These are phyloP conservation scores for Aegilops speltoides DNA, from an alignment of 176 grass and related monocot genomes.

Conservation along the genomic window DNA sequence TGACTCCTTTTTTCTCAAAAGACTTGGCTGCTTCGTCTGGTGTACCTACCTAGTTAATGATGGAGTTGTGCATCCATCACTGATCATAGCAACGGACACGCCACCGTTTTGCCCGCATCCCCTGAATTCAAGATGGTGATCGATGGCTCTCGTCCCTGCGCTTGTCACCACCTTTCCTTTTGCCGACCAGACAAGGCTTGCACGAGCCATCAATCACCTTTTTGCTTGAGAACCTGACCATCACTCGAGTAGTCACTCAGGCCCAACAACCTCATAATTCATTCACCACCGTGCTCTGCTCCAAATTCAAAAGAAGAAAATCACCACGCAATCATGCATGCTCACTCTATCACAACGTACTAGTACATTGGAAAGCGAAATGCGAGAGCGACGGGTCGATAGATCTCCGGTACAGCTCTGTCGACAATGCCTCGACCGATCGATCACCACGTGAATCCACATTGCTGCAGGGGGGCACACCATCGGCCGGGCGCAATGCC, in stretches of 20 bases:
- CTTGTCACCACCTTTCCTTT: background rate
- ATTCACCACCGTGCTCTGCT: background rate
- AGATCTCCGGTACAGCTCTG: background rate
- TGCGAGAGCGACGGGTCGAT: background rate
- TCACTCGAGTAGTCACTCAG: background rate
- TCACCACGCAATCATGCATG: conserved; percentile 19
- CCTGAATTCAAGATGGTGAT: background rate
- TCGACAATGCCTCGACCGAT: background rate
- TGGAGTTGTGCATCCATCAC: background rate
- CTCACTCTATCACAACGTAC: background rate
- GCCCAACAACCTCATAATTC: conserved; percentile 21
- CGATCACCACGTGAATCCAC: background rate
- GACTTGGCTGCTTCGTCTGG: background rate
- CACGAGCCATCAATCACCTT: conserved; percentile 4
- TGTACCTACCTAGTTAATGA: background rate
- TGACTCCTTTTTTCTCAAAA: background rate
- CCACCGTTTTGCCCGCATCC: background rate
- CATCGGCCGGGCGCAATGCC: conserved; percentile 64
- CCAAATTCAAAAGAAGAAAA: background rate
- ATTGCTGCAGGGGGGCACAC: conserved; percentile 59
- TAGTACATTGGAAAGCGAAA: background rate
- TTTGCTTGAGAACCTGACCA: background rate
- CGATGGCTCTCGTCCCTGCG: background rate
- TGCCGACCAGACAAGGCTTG: conserved; percentile 10
- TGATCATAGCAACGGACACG: background rate